Evolutionary conservation across 805 yeast genomes (phyloP).

Genomic region (Candida vartiovaarae): DNA sequence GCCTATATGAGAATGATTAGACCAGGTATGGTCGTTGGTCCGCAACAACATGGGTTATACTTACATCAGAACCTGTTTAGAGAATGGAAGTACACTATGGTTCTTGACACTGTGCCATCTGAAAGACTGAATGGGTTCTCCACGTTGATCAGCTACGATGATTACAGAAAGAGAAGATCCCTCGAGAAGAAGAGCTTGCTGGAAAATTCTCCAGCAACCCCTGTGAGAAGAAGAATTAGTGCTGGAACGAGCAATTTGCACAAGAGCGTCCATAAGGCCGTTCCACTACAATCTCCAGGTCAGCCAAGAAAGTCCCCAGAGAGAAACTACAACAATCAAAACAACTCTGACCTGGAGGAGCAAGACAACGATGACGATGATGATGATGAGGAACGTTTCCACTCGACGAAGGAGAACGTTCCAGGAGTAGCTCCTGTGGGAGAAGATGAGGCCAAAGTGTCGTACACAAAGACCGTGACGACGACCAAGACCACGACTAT

Average conservation of each 20-base stretch:
- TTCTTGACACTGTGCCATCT: slow-evolving; percentile 60
- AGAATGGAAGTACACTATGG: slow-evolving; percentile 94
- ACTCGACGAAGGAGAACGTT: slow-evolving; percentile 18
- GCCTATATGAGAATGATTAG: slow-evolving; percentile 94
- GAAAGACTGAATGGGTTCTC: slow-evolving; percentile 60
- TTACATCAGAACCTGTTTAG: slow-evolving; percentile 93
- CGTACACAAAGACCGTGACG: slow-evolving; percentile 23
- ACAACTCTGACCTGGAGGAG: slow-evolving; percentile 24
- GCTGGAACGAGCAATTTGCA: slow-evolving; percentile 60
- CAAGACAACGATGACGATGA: slow-evolving; percentile 22
- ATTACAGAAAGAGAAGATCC: slow-evolving; percentile 47
- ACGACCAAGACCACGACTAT: slow-evolving; percentile 25
- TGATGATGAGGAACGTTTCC: slow-evolving; percentile 19
- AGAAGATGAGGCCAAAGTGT: slow-evolving; percentile 10
- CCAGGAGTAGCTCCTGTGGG: not conserved
- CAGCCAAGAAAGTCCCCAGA: slow-evolving; percentile 75
- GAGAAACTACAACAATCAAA: slow-evolving; percentile 22
- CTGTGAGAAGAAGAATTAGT: slow-evolving; percentile 62
- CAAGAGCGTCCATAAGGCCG: slow-evolving; percentile 64
- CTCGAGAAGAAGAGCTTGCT: slow-evolving; percentile 5
- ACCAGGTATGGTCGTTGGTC: slow-evolving; percentile 99
- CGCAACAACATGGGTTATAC: slow-evolving; percentile 98
- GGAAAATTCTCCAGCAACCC: slow-evolving; percentile 53
- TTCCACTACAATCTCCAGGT: slow-evolving; percentile 92
- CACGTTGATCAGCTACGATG: slow-evolving; percentile 56